These are phyloP conservation scores for Caloboletus firmus DNA, from an alignment of 1,284 basidiomycete genomes.

Conservation along the genomic window DNA sequence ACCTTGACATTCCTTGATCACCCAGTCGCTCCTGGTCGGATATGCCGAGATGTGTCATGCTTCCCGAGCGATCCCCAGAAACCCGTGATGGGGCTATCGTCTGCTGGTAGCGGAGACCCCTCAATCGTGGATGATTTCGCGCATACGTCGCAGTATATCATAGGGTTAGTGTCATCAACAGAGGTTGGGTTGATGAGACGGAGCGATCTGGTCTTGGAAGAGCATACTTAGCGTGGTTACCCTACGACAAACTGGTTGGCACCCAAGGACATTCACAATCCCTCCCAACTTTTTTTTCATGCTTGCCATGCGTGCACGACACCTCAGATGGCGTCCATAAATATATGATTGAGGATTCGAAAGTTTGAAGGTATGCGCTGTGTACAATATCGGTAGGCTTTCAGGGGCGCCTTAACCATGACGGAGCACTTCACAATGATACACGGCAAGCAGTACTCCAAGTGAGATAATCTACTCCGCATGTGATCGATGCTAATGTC, in stretches of 20 bases:
- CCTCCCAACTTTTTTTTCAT: no score
- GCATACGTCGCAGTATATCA: neutral
- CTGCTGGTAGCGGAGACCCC: neutral
- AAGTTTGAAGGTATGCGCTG: neutral
- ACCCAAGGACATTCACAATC: no score
- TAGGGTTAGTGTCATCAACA: neutral
- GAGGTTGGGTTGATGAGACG: neutral
- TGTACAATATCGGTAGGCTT: neutral
- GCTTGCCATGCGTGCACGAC: no score
- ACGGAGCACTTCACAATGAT: neutral
- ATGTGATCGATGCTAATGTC: neutral
- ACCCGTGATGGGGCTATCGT: neutral
- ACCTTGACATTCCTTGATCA: neutral
- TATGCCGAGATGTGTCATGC: neutral
- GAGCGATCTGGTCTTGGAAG: neutral
- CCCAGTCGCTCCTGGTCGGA: no score
- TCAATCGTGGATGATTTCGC: neutral
- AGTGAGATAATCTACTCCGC: neutral
- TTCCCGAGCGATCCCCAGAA: neutral
- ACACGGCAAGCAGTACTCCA: neutral
- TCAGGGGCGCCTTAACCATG: neutral
- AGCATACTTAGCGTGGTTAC: neutral
- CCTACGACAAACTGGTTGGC: no score
- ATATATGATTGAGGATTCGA: neutral
- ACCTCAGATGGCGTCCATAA: neutral